Base-by-base conservation (phyloP, 2,329 filamentous ascomycete genomes). In the Volutella citrinella region DNA sequence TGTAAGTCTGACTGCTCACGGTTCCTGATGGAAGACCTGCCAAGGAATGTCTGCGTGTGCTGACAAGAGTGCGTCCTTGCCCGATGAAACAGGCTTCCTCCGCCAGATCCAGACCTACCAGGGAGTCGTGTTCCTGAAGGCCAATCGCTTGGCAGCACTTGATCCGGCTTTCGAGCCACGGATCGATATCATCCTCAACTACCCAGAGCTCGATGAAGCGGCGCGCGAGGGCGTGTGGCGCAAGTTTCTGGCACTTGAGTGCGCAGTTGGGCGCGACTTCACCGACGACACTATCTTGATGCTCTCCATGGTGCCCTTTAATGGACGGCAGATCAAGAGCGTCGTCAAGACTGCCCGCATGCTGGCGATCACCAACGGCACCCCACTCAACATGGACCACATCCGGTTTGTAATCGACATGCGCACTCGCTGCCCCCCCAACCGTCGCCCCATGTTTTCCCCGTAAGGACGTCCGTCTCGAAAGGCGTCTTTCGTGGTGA, bases 141-240 rank as follows among this genome's bases (percentile, higher is more conserved):
- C 65, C 5, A 69, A 69, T 41, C 55, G 63, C 4, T 57, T 63
- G 7, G 56, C 51, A 19, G 51, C 53, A 11, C 63, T 70, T 26
- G 66, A 70, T 43, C 48, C 54, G 11, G 66, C 66, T 19, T 63
- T 70, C 17, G 63, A 64, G 15, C 62, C 57, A n/a, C 60, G 65
- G 6, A 67, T 71, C 42, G 65, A 69, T 42, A 57, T 69, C 4
- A 24, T 50, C 0, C 45, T 68, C 1, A 55, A 61, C 21, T 66
- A 64, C 34, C 44, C 43, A 8, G 33, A 46, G 1, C 50, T 60
- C 2, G 45, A 52, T 16, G 19, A 36, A 7, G 27, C 29, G 1
- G 47, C 50, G 0, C 43, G 54, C 0, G 11, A 10, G 3, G 27
- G 42, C 19, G 39, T 60, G 15, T 61, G 55, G 55, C 29, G 25